These are phyloP conservation scores for Penicillium maclennaniae DNA, from an alignment of 495 filamentous ascomycete species.

Conservation along the genomic window DNA sequence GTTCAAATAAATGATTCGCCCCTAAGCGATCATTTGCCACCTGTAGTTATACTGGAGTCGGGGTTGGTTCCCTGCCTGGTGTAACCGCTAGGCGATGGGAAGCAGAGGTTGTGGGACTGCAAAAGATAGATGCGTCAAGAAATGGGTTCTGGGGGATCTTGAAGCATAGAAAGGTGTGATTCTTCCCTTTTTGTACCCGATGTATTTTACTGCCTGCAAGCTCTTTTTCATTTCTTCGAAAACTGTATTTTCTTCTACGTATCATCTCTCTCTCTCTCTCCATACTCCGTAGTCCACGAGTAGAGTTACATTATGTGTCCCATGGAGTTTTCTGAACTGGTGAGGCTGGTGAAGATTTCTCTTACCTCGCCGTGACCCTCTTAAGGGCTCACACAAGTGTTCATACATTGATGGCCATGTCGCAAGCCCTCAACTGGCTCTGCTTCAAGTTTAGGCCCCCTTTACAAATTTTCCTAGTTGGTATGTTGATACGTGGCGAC, in stretches of 20 bases:
- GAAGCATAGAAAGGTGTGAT: constrained; percentile 46
- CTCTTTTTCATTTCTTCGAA: constrained; percentile 43
- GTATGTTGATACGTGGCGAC: constrained; percentile 5
- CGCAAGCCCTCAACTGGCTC: neutral
- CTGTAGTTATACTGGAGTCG: constrained; percentile 34
- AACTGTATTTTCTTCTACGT: constrained; percentile 33
- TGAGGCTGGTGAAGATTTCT: neutral
- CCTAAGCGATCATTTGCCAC: constrained; percentile 15
- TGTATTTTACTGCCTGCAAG: constrained; percentile 59
- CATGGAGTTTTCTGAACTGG: neutral
- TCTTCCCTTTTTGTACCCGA: constrained; percentile 45
- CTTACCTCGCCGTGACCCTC: neutral
- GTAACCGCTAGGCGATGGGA: constrained; percentile 24
- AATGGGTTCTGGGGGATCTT: constrained; percentile 36
- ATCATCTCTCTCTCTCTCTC: neutral
- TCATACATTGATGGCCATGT: neutral
- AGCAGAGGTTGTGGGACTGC: constrained; percentile 34
- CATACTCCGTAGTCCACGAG: neutral
- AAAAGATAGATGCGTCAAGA: constrained; percentile 52
- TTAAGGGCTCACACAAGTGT: no score
- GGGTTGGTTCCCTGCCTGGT: constrained; percentile 28
- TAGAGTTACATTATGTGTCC: neutral
- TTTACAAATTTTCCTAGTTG: neutral
- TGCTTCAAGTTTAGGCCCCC: neutral
- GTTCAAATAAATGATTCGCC: constrained; percentile 72